Evolutionary conservation across 2,329 filamentous ascomycete genomes (phyloP).

Genomic region (Thermothelomyces thermophilus): DNA sequence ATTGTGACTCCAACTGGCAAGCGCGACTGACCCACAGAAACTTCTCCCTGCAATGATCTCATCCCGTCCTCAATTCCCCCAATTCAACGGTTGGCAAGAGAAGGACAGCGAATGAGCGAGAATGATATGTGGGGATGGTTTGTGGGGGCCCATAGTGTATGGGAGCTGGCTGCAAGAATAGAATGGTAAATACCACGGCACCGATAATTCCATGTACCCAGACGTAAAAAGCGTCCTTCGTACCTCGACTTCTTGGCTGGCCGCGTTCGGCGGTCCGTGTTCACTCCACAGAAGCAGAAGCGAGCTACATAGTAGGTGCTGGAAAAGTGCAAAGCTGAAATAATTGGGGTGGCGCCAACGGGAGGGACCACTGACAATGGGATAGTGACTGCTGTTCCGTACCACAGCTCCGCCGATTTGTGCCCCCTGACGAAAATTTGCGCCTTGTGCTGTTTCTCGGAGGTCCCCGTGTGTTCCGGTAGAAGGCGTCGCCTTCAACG

Average conservation of each 20-base stretch:
- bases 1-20: background rate
- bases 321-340: too few relatives aligned
- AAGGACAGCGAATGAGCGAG: constrained; percentile 6
- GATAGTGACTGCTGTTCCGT: background rate
- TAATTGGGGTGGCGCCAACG: too few relatives aligned
- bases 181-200: background rate
- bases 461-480: background rate
- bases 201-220: background rate
- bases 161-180: background rate
- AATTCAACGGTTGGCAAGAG: constrained; percentile 5
- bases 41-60: constrained; percentile 11
- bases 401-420: constrained; percentile 7
- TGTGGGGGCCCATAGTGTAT: background rate
- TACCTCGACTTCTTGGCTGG: background rate
- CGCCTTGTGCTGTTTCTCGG: background rate
- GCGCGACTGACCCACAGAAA: constrained; percentile 2
- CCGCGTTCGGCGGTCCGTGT: constrained; percentile 13
- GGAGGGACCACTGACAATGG: background rate
- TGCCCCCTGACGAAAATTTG: constrained; percentile 9
- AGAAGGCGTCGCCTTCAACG: background rate
- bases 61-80: constrained; percentile 7
- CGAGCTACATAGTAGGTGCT: background rate
- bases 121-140: background rate
- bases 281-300: constrained; percentile 17
- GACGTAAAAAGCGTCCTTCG: too few relatives aligned